Evolutionary conservation across 352 stramenopile species (phyloP), one percentile per base, ranked within the genome.

Genomic region (Bremia lactucae): DNA sequence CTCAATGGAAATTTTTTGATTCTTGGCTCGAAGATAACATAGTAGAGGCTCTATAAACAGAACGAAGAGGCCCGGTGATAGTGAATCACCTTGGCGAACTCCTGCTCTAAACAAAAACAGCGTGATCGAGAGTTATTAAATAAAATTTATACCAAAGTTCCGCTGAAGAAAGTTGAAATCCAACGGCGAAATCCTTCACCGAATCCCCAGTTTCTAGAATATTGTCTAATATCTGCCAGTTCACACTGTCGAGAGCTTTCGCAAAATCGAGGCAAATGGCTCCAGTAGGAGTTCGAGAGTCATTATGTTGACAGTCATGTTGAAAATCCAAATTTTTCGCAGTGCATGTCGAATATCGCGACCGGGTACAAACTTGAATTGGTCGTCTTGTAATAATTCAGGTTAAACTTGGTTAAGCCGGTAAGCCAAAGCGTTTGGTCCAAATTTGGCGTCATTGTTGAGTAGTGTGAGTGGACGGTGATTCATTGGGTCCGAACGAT

Each of bases 191-290:
- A 20, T 10, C 10, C 3, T 3, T 8, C 1, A 13, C 41, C 18
- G 24, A 31, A 47, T 6, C 20, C 28, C 41, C 41, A 33, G 6
- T 16, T 22, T 23, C 14, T 5, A 40, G 29, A 15, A 31, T 14
- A 2, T 28, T 0, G 16, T 40, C 29, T 14, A 47, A 23, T 2
- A n/a, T 31, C 13, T 47, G 29, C 41, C 29, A 40, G 8, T 47
- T 39, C 20, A 39, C 29, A 47, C 29, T 46, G n/a, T 47, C 41
- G 21, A 47, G 24, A n/a, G 41, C 41, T 21, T 47, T 47, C 2
- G 18, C 41, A 22, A 40, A 40, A 15, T 47, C 20, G 10, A 47
- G 29, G 29, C 19, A 39, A 15, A 47, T 18, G 2, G 41, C 29
- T 4, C 41, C 41, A 15, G 29, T 31, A 4, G 41, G 20, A 24